Evolutionary conservation across 345 rosid genomes (phyloP).

Genomic region (Bruguiera gymnorhiza): DNA sequence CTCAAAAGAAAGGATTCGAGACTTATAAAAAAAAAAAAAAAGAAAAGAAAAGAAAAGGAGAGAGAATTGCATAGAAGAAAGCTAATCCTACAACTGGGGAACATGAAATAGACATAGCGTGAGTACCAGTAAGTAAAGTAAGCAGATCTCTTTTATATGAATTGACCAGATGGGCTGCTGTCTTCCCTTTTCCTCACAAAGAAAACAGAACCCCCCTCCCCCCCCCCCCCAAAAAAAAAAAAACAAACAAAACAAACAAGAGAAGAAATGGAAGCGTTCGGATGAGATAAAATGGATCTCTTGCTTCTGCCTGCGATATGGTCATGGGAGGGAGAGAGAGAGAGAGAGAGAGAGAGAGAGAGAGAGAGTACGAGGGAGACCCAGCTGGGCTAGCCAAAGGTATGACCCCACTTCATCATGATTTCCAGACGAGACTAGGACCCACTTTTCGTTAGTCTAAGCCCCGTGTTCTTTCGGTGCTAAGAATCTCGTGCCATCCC

Average conservation of each 20-base stretch:
- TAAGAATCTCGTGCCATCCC: background rate
- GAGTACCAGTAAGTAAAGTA: conserved; percentile 5
- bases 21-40: too few relatives aligned
- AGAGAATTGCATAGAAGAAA: background rate
- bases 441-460: conserved; percentile 16
- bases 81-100: conserved; percentile 20
- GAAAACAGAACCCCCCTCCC: background rate
- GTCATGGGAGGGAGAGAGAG: conserved; percentile 5
- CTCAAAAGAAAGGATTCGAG: background rate
- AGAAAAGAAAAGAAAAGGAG: too few relatives aligned
- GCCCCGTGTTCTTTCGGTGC: conserved; percentile 5
- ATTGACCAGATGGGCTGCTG: background rate
- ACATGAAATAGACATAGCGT: conserved; percentile 7
- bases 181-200: background rate
- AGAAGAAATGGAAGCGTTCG: conserved; percentile 1
- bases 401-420: conserved; percentile 19
- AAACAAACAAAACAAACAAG: background rate
- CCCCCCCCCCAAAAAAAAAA: background rate
- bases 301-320: background rate
- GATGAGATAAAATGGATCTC: conserved; percentile 21
- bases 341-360: conserved; percentile 8
- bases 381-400: conserved; percentile 21
- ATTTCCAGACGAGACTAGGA: conserved; percentile 1
- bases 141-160: conserved; percentile 27
- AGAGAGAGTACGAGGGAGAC: conserved; percentile 2